A percentile compares a stretch with the other conserved stretches of the same genome.
Conservation (phyloP, 192 early-diverging fungal species). For the Backusella macrospora region DNA sequence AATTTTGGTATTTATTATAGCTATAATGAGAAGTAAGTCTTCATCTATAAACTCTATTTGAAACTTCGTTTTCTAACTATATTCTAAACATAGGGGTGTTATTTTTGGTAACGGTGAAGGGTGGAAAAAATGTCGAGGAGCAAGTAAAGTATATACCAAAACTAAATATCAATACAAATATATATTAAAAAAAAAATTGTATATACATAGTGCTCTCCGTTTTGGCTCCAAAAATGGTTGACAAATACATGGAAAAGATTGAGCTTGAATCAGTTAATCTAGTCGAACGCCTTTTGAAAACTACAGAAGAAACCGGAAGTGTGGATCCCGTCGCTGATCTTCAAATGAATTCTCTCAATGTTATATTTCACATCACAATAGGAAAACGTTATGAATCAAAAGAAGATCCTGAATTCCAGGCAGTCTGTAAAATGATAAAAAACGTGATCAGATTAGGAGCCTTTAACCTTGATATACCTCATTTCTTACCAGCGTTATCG, state of each 20-base stretch:
- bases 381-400: background rate
- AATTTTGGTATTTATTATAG: background rate
- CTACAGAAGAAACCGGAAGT: background rate
- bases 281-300: background rate
- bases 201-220: constrained; percentile 3
- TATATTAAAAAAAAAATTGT: background rate
- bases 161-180: background rate
- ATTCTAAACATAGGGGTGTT: background rate
- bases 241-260: background rate
- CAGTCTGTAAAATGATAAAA: background rate
- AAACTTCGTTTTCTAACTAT: no score
- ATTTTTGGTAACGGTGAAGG: background rate
- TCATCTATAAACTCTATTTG: no score
- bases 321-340: background rate
- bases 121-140: background rate
- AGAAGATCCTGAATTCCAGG: background rate
- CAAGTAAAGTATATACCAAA: background rate
- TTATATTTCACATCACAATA: background rate
- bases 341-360: background rate
- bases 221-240: constrained; percentile 10
- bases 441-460: background rate
- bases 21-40: background rate
- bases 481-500: background rate
- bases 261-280: background rate
- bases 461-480: background rate